Base-by-base conservation (phyloP, 2,329 filamentous ascomycete genomes). In the Pestalotiopsis sp. region DNA sequence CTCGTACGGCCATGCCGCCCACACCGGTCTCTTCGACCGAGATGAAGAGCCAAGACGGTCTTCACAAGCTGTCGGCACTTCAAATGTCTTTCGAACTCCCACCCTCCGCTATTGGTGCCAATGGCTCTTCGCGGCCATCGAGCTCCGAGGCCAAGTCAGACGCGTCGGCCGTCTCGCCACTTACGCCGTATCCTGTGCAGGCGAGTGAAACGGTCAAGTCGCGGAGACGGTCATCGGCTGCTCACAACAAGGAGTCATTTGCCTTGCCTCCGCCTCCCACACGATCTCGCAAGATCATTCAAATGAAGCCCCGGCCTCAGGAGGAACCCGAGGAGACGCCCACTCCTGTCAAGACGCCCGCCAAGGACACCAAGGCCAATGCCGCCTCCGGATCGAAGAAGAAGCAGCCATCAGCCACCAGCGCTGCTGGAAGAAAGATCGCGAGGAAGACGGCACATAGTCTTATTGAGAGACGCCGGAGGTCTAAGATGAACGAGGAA, bases 401-500 rank as follows among this genome's bases (percentile, higher is more conserved):
- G 83, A 97, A 95, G 82, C 90, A 93, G 74, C 87, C 91, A 1
- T 90, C 88, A 65, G 87, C 89, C 1, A 92, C 91, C 5, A 97
- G 92, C 74, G 93, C 93, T 1, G 94, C 95, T 0, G 94, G 94
- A n/a, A 88, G 94, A 67, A 98, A 98, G 84, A 97, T 96, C 73
- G 95, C 96, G 5, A 88, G 96, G 72, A 98, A 98, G 83, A 98
- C 95, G 1, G 96, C 96, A 12, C 96, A 99, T 77, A 98, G 94
- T 76, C 82, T 98, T 72, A 99, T 98, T 74, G 96, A 99, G 82
- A 87, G 96, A 60, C 85, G 95, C 68, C 85, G 96, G 74, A 87
- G 96, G 71, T 97, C 93, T 13, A 99, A 98, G 84, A 99, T 98
- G 95, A 98, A 99, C 74, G 95, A 98, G 79, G 96, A 98, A 81